These are phyloP conservation scores for Ceraceosorus bombacis DNA, from an alignment of 1,284 basidiomycete species.

Conservation along the genomic window DNA sequence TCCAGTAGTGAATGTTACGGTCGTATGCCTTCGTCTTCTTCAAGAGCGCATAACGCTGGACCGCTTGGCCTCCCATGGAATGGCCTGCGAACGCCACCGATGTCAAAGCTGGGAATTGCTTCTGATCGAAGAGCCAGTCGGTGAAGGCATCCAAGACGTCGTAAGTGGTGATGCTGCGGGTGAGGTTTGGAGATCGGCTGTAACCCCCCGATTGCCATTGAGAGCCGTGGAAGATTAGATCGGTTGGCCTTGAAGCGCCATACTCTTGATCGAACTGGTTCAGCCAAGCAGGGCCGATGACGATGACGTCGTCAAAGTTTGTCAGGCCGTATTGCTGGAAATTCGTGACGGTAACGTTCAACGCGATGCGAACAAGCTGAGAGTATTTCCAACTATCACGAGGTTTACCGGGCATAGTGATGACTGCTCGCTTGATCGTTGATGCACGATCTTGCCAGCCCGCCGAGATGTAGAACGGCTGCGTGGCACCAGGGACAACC, in stretches of 20 bases:
- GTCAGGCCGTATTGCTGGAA: slow-evolving; percentile 5
- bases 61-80: slow-evolving; percentile 42
- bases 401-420: slow-evolving; percentile 40
- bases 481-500: slow-evolving; percentile 13
- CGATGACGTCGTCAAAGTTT: slow-evolving; percentile 21
- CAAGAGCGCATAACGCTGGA: slow-evolving; percentile 29
- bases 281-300: slow-evolving; percentile 35
- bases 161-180: slow-evolving; percentile 23
- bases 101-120: slow-evolving; percentile 30
- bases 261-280: slow-evolving; percentile 24
- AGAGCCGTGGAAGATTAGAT: slow-evolving; percentile 30
- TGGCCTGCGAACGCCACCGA: slow-evolving; percentile 34
- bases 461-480: slow-evolving; percentile 33
- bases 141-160: slow-evolving; percentile 31
- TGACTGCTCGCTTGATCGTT: slow-evolving; percentile 38
- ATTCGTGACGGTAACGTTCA: slow-evolving; percentile 9
- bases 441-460: slow-evolving; percentile 16
- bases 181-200: slow-evolving; percentile 18
- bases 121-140: slow-evolving; percentile 33
- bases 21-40: slow-evolving; percentile 21
- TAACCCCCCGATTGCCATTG: slow-evolving; percentile 38
- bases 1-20: slow-evolving; percentile 25
- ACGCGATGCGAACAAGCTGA: slow-evolving; percentile 31
- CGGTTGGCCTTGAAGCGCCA: slow-evolving; percentile 22
- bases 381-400: slow-evolving; percentile 43